Base-by-base conservation (phyloP, 345 rosid genomes). In the Arabidopsis suecica region DNA sequence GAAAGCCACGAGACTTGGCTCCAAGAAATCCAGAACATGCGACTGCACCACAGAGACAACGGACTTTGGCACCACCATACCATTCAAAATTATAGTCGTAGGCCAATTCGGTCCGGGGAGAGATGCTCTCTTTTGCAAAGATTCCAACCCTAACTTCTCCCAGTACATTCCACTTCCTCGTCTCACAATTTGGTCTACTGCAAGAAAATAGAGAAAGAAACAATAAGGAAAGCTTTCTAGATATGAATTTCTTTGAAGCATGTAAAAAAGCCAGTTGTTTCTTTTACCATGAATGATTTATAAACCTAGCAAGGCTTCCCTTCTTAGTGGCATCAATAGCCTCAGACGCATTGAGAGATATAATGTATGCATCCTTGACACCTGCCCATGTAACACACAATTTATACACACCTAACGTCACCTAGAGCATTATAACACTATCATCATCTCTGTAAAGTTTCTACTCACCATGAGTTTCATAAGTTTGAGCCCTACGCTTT, bases 1-100 rank as follows among this genome's bases (percentile, higher is more conserved):
- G 97, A 83, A 95, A 92, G 80, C 99, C 96, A 73, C 96, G 97
- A 71, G 97, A 95, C 83, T 92, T 95, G 23, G 99, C 99, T 81
- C 97, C 97, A 68, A 95, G 93, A 81, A 92, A 95, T 37, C 93
- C 99, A 78, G 97, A 90, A 77, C 99, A 95, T 54, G 78, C 78
- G 67, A 77, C 72, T 50, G 97, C 93, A 78, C 99, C 93, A 83
- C 99, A 95, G 13, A 86, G 92, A 83, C 97, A 95, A 30, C 97
- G 99, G 61, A 95, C 96, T 82, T 95, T 95, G 59, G 92, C 83
- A 59, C 99, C 99, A 50, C 99, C 99, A 55, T 86, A 95, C 99
- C 97, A 95, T 78, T 92, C 97, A 74, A 95, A 95, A 59, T 95
- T 92, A 65, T 95, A 92, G 78, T 95, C 91, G 69, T 95, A 95